Evolutionary conservation across 371 early-diverging fungal genomes (phyloP), one percentile per base, ranked within the genome.

Genomic region (Mortierella sp.): DNA sequence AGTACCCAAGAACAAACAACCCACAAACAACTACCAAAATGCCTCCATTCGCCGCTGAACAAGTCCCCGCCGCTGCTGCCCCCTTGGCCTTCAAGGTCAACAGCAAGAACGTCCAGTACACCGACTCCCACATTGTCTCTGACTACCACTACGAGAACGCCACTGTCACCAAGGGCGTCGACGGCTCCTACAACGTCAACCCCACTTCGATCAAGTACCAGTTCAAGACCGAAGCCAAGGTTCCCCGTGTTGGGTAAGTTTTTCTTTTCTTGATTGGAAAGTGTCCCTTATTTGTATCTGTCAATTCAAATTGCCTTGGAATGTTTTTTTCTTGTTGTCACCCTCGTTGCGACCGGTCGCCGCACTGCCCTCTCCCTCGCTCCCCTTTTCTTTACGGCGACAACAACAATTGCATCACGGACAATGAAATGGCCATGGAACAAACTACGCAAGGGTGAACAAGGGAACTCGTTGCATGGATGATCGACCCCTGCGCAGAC

Each of bases 101-200:
- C 78, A 94, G 97, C 80, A 93, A 95, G 81, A 94, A 96, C 88
- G 97, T 98, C 77, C 89, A 91, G 83, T 98, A 98, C 94, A 91
- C 96, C 75, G 95, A 95, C 31, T 91, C 91, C 37, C 91, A 93
- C 87, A 97, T 98, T 88, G 82, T 92, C 72, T 90, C 97, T 71
- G 93, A 95, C 87, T 98, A 98, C 91, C 83, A 89, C 74, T 98
- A 98, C 92, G 91, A 94, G 82, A 96, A 96, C 89, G 94, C 97
- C 78, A 91, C 93, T 67, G 97, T 97, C 73, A 88, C 90, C 82
- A 92, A 90, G 78, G 91, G 93, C 84, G 79, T 90, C 57, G 92
- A 91, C 79, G 96, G 95, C 69, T 86, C 91, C 72, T 82, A 94
- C 78, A 90, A 90, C 73, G 98, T 95, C 87, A 90, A 92, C 82